A percentile compares a stretch with the other conserved stretches of the same genome.
phyloP scores from a whole-genome alignment of 1,284 basidiomycete species.

The Porodaedalea pini region DNA sequence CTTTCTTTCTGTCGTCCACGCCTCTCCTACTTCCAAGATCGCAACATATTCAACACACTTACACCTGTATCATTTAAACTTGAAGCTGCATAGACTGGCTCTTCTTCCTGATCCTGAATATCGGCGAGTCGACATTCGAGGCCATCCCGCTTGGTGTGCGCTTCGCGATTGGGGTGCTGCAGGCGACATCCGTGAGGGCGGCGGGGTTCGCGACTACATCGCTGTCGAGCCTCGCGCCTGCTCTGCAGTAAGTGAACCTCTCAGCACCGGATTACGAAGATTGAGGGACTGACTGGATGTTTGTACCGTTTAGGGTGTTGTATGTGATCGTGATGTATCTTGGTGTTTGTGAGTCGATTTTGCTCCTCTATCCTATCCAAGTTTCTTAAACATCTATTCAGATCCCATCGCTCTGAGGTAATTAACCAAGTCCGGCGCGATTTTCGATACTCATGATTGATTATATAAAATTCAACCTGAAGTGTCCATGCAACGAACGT shows the following conservation, averaged over 20 bases:
- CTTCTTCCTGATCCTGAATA: conserved; percentile 84
- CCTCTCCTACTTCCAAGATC: too few relatives aligned
- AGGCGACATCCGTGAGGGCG: conserved; percentile 79
- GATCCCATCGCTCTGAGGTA: conserved; percentile 67
- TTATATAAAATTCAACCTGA: background rate
- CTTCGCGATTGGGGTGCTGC: conserved; percentile 62
- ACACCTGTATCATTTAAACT: too few relatives aligned
- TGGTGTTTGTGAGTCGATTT: conserved; percentile 54
- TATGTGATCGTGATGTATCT: conserved; percentile 91
- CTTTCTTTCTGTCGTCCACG: too few relatives aligned
- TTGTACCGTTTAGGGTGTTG: conserved; percentile 53
- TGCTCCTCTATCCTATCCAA: conserved; percentile 3
- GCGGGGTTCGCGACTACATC: conserved; percentile 83
- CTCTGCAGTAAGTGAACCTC: conserved; percentile 63
- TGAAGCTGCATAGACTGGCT: conserved; percentile 78
- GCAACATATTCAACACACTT: too few relatives aligned
- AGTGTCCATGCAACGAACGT: conserved; percentile 92
- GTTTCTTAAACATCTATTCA: conserved; percentile 21
- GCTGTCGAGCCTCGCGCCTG: conserved; percentile 70
- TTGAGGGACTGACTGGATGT: conserved; percentile 23
- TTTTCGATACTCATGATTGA: background rate
- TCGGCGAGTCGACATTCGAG: conserved; percentile 73
- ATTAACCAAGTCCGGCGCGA: background rate
- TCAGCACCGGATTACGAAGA: background rate
- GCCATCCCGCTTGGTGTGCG: conserved; percentile 68